These are phyloP conservation scores for Aspergillus tanneri DNA, from an alignment of 2,329 filamentous ascomycete species.

Conservation along the genomic window DNA sequence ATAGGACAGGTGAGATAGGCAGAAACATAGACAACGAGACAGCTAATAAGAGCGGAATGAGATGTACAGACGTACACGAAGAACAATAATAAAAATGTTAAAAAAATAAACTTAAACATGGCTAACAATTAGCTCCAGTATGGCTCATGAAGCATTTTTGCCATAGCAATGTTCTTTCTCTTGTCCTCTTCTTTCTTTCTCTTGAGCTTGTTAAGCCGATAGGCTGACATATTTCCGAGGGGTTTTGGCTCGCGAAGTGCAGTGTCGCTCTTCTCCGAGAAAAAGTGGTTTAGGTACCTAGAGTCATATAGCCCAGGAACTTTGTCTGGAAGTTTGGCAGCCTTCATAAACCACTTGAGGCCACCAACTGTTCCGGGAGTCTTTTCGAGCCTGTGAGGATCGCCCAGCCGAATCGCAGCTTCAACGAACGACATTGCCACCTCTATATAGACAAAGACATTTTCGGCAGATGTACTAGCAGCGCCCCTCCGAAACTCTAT, in stretches of 20 bases:
- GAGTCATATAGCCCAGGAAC: conserved; percentile 1
- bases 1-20: too few relatives aligned
- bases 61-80: too few relatives aligned
- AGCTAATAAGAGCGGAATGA: too few relatives aligned
- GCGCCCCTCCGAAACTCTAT: background rate
- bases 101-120: too few relatives aligned
- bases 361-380: background rate
- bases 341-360: background rate
- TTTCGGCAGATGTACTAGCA: background rate
- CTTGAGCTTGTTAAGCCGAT: background rate
- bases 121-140: conserved; percentile 5
- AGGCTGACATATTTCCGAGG: background rate
- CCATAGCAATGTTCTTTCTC: conserved; percentile 1
- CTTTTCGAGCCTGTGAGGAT: background rate
- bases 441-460: conserved; percentile 5
- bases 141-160: conserved; percentile 1
- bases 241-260: conserved; percentile 1
- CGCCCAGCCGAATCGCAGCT: background rate
- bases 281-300: background rate
- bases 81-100: too few relatives aligned
- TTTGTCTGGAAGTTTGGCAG: background rate
- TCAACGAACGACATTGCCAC: conserved; percentile 1
- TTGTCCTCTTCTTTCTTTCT: conserved; percentile 1
- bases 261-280: background rate
- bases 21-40: too few relatives aligned